These are phyloP conservation scores for Gloeopeniophorella convolvens DNA, from an alignment of 768 basidiomycete genomes.

Conservation along the genomic window DNA sequence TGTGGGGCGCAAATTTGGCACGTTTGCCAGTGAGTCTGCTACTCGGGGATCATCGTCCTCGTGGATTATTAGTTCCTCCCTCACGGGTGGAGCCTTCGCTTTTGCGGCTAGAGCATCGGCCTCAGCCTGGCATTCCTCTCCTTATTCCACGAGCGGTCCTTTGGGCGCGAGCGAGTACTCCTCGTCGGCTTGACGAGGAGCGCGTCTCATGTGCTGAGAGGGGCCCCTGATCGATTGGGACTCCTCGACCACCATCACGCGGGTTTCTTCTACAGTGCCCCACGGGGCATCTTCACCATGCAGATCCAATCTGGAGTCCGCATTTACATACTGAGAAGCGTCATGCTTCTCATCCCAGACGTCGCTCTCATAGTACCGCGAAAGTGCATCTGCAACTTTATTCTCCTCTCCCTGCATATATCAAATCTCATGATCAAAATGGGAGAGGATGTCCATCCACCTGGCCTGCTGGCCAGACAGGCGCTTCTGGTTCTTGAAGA, in stretches of 20 bases:
- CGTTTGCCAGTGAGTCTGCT: neutral
- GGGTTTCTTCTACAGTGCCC: no score
- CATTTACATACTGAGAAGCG: neutral
- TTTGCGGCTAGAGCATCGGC: neutral
- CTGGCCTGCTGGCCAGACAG: no score
- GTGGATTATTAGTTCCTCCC: no score
- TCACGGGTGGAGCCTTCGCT: neutral
- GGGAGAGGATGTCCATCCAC: no score
- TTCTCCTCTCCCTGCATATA: neutral
- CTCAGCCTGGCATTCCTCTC: no score
- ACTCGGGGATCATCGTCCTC: neutral
- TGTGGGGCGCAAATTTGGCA: no score
- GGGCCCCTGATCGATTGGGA: neutral
- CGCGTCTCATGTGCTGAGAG: no score
- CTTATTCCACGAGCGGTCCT: neutral
- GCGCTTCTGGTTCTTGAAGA: conserved; percentile 29
- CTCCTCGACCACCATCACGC: neutral
- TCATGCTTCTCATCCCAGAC: neutral
- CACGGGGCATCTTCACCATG: no score
- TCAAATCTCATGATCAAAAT: neutral
- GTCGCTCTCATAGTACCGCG: no score
- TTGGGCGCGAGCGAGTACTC: neutral
- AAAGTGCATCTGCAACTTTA: neutral
- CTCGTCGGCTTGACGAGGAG: no score
- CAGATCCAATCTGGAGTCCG: neutral